Evolutionary conservation across 257 asterid genomes (phyloP).

Genomic region (Buddleja alternifolia): DNA sequence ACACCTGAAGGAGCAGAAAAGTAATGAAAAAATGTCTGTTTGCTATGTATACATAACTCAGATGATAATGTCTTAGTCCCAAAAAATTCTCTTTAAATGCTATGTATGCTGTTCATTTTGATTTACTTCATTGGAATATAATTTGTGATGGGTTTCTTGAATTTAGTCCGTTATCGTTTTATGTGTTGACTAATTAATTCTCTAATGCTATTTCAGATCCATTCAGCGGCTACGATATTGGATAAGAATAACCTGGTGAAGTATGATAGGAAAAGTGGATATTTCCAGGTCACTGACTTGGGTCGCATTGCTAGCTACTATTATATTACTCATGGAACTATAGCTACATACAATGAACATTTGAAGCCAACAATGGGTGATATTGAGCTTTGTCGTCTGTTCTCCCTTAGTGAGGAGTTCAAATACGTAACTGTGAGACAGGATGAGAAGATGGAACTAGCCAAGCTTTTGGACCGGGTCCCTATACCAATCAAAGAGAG

Average conservation of each 20-base stretch:
- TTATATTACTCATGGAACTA: slow-evolving; percentile 58
- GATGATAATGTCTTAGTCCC: too few relatives aligned
- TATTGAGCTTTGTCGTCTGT: slow-evolving; percentile 65
- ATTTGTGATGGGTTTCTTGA: slow-evolving; percentile 7
- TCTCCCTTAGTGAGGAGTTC: slow-evolving; percentile 69
- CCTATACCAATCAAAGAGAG: slow-evolving; percentile 66
- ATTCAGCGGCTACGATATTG: slow-evolving; percentile 55
- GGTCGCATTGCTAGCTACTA: slow-evolving; percentile 71
- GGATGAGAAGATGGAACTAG: slow-evolving; percentile 67
- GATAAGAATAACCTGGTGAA: slow-evolving; percentile 64
- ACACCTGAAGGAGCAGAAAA: neutral
- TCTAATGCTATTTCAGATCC: slow-evolving; percentile 45
- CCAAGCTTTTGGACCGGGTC: slow-evolving; percentile 63
- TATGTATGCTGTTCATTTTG: slow-evolving; percentile 5
- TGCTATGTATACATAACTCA: too few relatives aligned
- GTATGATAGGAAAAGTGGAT: slow-evolving; percentile 69
- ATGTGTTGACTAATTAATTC: slow-evolving; percentile 2
- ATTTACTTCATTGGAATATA: neutral
- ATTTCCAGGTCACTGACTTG: slow-evolving; percentile 65
- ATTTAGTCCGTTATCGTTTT: neutral
- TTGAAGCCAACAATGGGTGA: slow-evolving; percentile 75
- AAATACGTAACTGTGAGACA: slow-evolving; percentile 61
- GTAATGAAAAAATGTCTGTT: slow-evolving; percentile 10
- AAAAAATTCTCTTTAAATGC: neutral
- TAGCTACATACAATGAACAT: slow-evolving; percentile 60